Conservation (phyloP, 1,284 basidiomycete genomes). For the Rhodotorula glutinis region DNA sequence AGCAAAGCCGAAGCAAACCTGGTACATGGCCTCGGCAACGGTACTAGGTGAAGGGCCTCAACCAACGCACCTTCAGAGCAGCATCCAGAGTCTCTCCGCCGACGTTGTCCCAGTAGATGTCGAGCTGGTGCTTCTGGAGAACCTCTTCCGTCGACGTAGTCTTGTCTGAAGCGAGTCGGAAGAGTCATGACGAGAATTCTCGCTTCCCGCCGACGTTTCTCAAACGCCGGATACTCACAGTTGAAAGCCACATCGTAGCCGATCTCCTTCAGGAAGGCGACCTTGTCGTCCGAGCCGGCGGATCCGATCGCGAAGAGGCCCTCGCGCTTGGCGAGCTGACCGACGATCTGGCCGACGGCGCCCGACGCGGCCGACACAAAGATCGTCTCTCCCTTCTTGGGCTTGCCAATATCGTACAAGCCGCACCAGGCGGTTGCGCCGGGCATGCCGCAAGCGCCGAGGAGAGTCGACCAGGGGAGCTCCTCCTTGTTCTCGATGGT, state of each 20-base stretch:
- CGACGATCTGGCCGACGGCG: slow-evolving; percentile 43
- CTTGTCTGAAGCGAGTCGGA: slow-evolving; percentile 52
- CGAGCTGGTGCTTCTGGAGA: slow-evolving; percentile 60
- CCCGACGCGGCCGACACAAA: slow-evolving; percentile 49
- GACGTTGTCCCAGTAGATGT: slow-evolving; percentile 78
- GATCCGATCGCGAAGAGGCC: slow-evolving; percentile 60
- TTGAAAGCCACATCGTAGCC: slow-evolving; percentile 80
- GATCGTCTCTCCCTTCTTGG: slow-evolving; percentile 77
- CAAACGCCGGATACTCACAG: slow-evolving; percentile 48
- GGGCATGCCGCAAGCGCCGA: slow-evolving; percentile 51
- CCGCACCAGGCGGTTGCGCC: slow-evolving; percentile 52
- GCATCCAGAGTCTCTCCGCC: slow-evolving; percentile 63
- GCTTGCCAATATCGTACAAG: slow-evolving; percentile 68
- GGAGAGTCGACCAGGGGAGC: slow-evolving; percentile 48
- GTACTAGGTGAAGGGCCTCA: too few relatives aligned
- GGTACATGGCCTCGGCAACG: too few relatives aligned
- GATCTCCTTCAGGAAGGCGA: slow-evolving; percentile 69
- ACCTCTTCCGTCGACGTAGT: slow-evolving; percentile 49
- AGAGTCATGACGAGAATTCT: too few relatives aligned
- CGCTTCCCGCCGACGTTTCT: background rate
- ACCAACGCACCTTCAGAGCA: too few relatives aligned
- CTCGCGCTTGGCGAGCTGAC: slow-evolving; percentile 43
- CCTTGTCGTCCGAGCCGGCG: slow-evolving; percentile 63
- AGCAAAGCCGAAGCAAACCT: too few relatives aligned
- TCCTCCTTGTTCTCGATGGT: slow-evolving; percentile 48